phyloP scores from a whole-genome alignment of 805 yeast genomes.

The Suhomyces faveliae region DNA sequence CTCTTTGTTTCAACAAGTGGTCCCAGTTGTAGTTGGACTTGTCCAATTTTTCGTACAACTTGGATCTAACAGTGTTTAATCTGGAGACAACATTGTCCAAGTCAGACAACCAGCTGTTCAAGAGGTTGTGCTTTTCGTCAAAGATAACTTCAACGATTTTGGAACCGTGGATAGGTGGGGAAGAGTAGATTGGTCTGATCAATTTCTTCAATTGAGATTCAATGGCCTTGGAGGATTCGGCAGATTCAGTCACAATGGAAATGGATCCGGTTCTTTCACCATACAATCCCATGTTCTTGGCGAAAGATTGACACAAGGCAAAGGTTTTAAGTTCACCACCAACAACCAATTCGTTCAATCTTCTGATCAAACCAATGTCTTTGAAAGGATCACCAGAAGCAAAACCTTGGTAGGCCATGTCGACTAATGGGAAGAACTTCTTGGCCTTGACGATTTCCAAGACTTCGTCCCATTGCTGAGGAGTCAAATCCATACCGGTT shows the following conservation, averaged over 20 bases:
- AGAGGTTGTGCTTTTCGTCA: slow-evolving; percentile 51
- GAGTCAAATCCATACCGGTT: slow-evolving; percentile 88
- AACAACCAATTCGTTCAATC: slow-evolving; percentile 49
- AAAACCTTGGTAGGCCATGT: slow-evolving; percentile 95
- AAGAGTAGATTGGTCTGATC: slow-evolving; percentile 84
- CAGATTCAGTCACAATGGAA: slow-evolving; percentile 56
- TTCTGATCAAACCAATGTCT: slow-evolving; percentile 55
- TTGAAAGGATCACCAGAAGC: slow-evolving; percentile 78
- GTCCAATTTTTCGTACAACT: slow-evolving; percentile 62
- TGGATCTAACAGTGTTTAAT: slow-evolving; percentile 66
- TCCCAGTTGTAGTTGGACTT: slow-evolving; percentile 74
- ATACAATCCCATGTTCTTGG: slow-evolving; percentile 49
- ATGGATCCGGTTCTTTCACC: slow-evolving; percentile 74
- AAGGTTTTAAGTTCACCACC: slow-evolving; percentile 49
- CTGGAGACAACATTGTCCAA: slow-evolving; percentile 78
- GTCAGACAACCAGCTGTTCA: slow-evolving; percentile 76
- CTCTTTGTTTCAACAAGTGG: slow-evolving; percentile 83
- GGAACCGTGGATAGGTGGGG: slow-evolving; percentile 94
- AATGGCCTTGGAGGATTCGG: slow-evolving; percentile 50
- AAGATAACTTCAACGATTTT: slow-evolving; percentile 80
- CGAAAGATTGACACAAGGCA: slow-evolving; percentile 51
- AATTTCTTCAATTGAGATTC: slow-evolving; percentile 81
- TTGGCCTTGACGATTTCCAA: slow-evolving; percentile 58
- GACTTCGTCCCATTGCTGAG: slow-evolving; percentile 77
- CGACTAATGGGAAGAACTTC: slow-evolving; percentile 76